These are phyloP conservation scores for Aphanomyces stellatus DNA, from an alignment of 352 stramenopile species.

Conservation along the genomic window DNA sequence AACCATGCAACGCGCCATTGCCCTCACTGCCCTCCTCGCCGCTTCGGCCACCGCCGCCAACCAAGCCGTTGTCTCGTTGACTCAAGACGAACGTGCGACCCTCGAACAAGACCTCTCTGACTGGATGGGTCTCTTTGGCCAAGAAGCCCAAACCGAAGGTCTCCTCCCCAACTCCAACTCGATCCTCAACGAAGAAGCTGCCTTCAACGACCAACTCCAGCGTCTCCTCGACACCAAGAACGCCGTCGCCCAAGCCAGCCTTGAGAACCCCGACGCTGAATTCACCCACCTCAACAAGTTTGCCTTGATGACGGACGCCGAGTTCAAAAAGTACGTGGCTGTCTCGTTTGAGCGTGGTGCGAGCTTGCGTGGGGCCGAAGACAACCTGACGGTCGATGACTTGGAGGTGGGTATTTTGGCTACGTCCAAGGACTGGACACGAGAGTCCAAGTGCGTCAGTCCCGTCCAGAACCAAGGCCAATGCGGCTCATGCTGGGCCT, in stretches of 20 bases:
- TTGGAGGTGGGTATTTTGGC: too few relatives aligned
- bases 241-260: conserved; percentile 41
- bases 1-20: background rate
- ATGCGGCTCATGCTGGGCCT: conserved; percentile 96
- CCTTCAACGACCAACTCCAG: background rate
- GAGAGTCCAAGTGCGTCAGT: conserved; percentile 76
- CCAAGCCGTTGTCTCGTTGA: background rate
- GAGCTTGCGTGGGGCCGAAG: background rate
- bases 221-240: conserved; percentile 6
- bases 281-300: conserved; percentile 79
- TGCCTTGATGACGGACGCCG: conserved; percentile 67
- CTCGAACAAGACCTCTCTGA: background rate
- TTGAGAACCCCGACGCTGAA: conserved; percentile 48
- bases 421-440: conserved; percentile 75
- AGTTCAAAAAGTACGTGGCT: conserved; percentile 50
- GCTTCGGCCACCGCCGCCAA: background rate
- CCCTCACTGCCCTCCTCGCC: background rate
- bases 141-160: background rate
- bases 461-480: conserved; percentile 90
- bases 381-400: too few relatives aligned
- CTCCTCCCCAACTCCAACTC: background rate
- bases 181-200: background rate
- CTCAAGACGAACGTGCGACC: background rate
- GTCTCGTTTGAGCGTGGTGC: background rate
- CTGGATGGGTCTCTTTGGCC: conserved; percentile 2